These are phyloP conservation scores for Salix viminalis DNA, from an alignment of 345 rosid genomes.

Conservation along the genomic window DNA sequence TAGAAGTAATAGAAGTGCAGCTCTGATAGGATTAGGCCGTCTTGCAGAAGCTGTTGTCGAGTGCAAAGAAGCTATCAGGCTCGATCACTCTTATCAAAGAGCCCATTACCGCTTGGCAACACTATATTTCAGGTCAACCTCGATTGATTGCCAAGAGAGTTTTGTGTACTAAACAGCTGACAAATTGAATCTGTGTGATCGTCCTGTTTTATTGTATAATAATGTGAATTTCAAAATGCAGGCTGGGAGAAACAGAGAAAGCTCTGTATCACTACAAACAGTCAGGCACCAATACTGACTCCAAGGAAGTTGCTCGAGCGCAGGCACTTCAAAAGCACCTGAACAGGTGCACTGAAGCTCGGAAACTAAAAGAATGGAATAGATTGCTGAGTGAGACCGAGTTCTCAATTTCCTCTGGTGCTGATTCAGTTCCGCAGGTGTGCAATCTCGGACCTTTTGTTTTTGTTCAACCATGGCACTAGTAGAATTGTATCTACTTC, in stretches of 20 bases:
- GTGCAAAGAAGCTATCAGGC: conserved; percentile 66
- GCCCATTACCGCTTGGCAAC: conserved; percentile 71
- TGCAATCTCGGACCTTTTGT: neutral
- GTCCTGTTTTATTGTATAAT: neutral
- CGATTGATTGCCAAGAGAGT: neutral
- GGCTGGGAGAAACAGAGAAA: conserved; percentile 63
- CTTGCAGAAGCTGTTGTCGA: conserved; percentile 62
- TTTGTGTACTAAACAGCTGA: neutral
- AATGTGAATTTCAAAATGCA: conserved; percentile 19
- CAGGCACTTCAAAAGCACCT: conserved; percentile 40
- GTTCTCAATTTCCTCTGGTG: conserved; percentile 45
- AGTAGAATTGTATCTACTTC: neutral
- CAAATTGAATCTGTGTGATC: neutral
- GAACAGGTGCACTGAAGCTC: conserved; percentile 38
- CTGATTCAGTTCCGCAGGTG: conserved; percentile 60
- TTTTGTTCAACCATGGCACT: neutral
- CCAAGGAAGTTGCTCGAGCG: conserved; percentile 41
- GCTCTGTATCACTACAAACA: conserved; percentile 50
- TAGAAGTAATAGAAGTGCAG: conserved; percentile 77
- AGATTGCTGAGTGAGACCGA: conserved; percentile 44
- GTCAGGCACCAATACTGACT: conserved; percentile 31
- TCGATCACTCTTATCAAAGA: conserved; percentile 58
- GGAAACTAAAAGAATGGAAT: conserved; percentile 46
- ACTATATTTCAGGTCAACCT: conserved; percentile 46
- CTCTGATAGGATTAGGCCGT: conserved; percentile 77